Percentiles rank a stretch among this genome's conserved stretches.
phyloP scores from a whole-genome alignment of 108 stramenopile species.

The Schizochytrium sp. region DNA sequence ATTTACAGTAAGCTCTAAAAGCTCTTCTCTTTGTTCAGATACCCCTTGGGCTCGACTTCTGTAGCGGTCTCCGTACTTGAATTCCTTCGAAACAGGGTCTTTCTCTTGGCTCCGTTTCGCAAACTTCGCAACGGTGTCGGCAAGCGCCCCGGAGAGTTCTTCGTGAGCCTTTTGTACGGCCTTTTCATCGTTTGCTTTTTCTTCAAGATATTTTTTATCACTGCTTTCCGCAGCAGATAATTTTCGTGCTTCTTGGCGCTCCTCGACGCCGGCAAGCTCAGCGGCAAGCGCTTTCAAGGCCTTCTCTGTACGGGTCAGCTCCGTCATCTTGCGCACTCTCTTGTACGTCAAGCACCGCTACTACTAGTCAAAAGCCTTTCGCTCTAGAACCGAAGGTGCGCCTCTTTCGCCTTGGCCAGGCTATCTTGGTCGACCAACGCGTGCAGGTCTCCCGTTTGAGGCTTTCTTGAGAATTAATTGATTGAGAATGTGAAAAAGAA shows the following conservation, averaged over 20 bases:
- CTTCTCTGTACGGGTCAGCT: constrained; percentile 48
- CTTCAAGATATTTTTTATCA: not conserved
- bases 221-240: not conserved
- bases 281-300: not conserved
- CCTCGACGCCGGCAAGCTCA: not conserved
- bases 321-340: constrained; percentile 39
- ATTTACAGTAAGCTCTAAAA: not conserved
- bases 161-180: constrained; percentile 43
- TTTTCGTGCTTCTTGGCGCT: not conserved
- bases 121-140: constrained; percentile 6
- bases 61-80: constrained; percentile 53
- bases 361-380: too few species aligned
- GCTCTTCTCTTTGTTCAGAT: not conserved
- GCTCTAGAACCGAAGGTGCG: too few species aligned
- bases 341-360: not conserved
- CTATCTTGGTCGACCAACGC: too few species aligned
- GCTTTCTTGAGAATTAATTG: too few species aligned
- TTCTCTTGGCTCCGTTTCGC: constrained; percentile 11
- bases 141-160: constrained; percentile 1
- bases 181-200: not conserved
- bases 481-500: too few species aligned
- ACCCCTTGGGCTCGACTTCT: not conserved
- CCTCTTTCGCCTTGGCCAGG: too few species aligned
- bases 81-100: constrained; percentile 26
- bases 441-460: too few species aligned